These are phyloP conservation scores for Naganishia kalamii DNA, from an alignment of 768 basidiomycete species.

Conservation along the genomic window DNA sequence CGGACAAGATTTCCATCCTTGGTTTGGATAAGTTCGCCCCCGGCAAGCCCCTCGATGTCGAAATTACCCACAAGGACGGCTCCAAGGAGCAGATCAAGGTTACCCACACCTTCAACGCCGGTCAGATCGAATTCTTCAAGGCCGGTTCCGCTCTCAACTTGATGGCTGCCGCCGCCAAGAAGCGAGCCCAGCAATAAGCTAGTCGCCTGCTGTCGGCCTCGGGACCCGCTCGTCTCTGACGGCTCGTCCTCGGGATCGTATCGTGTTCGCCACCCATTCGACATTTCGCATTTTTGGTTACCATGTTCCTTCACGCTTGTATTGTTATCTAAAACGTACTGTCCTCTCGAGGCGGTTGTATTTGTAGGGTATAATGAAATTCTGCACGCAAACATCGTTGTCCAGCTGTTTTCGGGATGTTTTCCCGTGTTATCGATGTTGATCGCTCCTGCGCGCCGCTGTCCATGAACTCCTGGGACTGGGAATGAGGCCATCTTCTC, in stretches of 20 bases:
- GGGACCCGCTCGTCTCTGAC: background rate
- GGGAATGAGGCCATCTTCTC: no score
- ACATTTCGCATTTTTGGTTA: slow-evolving; percentile 2
- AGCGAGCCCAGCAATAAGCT: slow-evolving; percentile 13
- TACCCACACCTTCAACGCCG: slow-evolving; percentile 92
- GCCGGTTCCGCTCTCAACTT: slow-evolving; percentile 62
- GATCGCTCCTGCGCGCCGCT: no score
- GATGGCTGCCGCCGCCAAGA: slow-evolving; percentile 44
- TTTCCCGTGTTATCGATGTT: no score
- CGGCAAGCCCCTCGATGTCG: slow-evolving; percentile 80
- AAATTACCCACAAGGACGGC: slow-evolving; percentile 76
- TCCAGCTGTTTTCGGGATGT: no score
- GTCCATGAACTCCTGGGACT: no score
- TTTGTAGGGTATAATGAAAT: slow-evolving; percentile 5
- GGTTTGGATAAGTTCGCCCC: slow-evolving; percentile 84
- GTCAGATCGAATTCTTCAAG: slow-evolving; percentile 98
- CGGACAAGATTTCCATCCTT: slow-evolving; percentile 80
- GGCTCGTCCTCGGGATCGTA: background rate
- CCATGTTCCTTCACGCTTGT: slow-evolving; percentile 8
- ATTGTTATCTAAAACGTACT: background rate
- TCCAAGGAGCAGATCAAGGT: slow-evolving; percentile 67
- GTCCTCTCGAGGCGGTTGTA: background rate
- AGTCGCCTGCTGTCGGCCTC: background rate
- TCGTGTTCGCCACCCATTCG: background rate
- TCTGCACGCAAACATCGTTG: no score